Conservation (phyloP, 306 rosid genomes). For the Ormosia semicastrata region DNA sequence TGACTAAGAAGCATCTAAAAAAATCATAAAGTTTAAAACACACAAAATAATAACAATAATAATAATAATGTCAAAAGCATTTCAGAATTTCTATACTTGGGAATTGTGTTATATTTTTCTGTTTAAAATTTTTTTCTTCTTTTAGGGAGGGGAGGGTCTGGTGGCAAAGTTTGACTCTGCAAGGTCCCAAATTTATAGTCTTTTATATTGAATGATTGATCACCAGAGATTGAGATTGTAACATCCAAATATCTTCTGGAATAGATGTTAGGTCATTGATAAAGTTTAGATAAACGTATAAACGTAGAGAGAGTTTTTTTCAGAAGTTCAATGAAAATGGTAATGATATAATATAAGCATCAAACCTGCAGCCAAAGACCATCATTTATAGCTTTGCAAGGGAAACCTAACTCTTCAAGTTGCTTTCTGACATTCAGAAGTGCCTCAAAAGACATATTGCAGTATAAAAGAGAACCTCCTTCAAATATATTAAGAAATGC, state of each 20-base stretch:
- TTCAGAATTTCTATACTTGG: not conserved
- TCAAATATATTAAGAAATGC: slow-evolving; percentile 84
- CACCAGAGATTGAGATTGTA: not conserved
- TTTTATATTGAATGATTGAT: not conserved
- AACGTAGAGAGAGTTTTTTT: not conserved
- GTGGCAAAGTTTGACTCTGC: too few species aligned
- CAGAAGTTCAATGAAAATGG: slow-evolving; percentile 7
- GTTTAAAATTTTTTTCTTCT: not conserved
- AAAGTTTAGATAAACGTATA: not conserved
- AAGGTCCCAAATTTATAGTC: not conserved
- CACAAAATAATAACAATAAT: not conserved
- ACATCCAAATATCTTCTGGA: not conserved
- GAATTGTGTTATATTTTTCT: not conserved
- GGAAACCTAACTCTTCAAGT: slow-evolving; percentile 90
- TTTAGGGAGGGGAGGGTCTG: not conserved
- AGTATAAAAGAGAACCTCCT: slow-evolving; percentile 88
- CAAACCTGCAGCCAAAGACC: slow-evolving; percentile 98
- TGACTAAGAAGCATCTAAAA: slow-evolving; percentile 95
- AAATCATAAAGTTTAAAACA: slow-evolving; percentile 24
- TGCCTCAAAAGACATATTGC: slow-evolving; percentile 97
- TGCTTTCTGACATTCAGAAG: slow-evolving; percentile 87
- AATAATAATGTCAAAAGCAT: slow-evolving; percentile 16
- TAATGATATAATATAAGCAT: slow-evolving; percentile 3
- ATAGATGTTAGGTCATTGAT: not conserved
- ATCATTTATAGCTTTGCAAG: slow-evolving; percentile 97